A percentile compares a stretch with the other conserved stretches of the same genome.
These are phyloP conservation scores for Alternaria sp. DNA, from an alignment of 2,329 filamentous ascomycete genomes.

Conservation along the genomic window DNA sequence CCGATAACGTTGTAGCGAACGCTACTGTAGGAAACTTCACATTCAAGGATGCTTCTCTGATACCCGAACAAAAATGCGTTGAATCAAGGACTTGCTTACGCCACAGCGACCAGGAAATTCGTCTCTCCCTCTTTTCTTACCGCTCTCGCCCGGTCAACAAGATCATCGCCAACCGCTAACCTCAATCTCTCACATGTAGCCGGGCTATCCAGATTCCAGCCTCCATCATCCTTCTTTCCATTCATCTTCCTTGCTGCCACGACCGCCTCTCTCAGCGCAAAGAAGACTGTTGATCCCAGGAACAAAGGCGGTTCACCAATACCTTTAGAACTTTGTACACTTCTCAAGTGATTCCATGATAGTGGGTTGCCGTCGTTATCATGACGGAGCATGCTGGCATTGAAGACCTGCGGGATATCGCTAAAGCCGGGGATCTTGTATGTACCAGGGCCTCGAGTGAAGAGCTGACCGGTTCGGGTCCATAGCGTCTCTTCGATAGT, in stretches of 20 bases:
- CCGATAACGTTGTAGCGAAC: background rate
- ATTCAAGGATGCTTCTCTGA: background rate
- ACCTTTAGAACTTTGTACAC: slow-evolving; percentile 82
- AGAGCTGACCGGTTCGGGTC: slow-evolving; percentile 71
- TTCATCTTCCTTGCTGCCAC: slow-evolving; percentile 71
- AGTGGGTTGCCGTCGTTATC: slow-evolving; percentile 59
- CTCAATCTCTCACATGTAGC: slow-evolving; percentile 85
- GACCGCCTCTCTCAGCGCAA: slow-evolving; percentile 84
- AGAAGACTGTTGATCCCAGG: slow-evolving; percentile 84
- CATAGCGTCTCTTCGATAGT: slow-evolving; percentile 78
- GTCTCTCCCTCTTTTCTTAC: slow-evolving; percentile 73
- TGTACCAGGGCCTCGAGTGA: slow-evolving; percentile 70
- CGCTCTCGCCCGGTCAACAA: slow-evolving; percentile 76
- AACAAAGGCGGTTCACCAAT: slow-evolving; percentile 79
- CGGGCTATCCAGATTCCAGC: slow-evolving; percentile 72
- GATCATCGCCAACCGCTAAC: slow-evolving; percentile 78
- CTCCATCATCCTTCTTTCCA: slow-evolving; percentile 54
- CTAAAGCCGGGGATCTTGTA: slow-evolving; percentile 92
- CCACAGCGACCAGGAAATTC: slow-evolving; percentile 41
- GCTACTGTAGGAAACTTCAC: no score
- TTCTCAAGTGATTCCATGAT: slow-evolving; percentile 83
- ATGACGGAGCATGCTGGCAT: slow-evolving; percentile 80
- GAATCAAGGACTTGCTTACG: slow-evolving; percentile 13
- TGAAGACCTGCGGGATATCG: slow-evolving; percentile 86
- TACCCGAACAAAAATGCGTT: background rate